Percentiles rank a stretch among this genome's conserved stretches.
Conservation (phyloP, 2,329 filamentous ascomycete genomes). For the Aspergillus tamarii region DNA sequence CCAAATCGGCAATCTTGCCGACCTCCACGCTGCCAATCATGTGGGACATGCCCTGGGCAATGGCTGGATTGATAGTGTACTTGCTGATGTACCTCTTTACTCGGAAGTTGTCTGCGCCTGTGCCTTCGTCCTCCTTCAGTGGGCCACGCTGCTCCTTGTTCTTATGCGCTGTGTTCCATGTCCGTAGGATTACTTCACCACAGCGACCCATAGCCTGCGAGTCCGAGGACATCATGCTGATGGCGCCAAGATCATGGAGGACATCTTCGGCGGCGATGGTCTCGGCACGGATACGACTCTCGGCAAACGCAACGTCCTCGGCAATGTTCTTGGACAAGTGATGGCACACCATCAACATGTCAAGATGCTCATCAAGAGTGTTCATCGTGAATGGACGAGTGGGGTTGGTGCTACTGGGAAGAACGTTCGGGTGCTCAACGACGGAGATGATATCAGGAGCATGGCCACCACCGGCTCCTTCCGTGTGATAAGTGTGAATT, state of each 20-base stretch:
- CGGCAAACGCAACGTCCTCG: conserved; percentile 93
- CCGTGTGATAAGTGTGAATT: conserved; percentile 96
- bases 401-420: conserved; percentile 89
- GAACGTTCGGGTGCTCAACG: conserved; percentile 83
- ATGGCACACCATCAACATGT: conserved; percentile 99
- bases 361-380: conserved; percentile 92
- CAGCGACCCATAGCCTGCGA: conserved; percentile 96
- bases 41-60: conserved; percentile 88
- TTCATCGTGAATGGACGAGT: conserved; percentile 89
- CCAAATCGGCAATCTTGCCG: conserved; percentile 86
- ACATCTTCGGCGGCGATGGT: conserved; percentile 97
- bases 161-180: conserved; percentile 97
- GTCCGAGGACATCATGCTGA: conserved; percentile 96
- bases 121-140: conserved; percentile 76
- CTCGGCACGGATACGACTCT: conserved; percentile 90
- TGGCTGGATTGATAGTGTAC: conserved; percentile 92
- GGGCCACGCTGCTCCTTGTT: conserved; percentile 84
- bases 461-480: conserved; percentile 92
- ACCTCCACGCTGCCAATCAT: conserved; percentile 84
- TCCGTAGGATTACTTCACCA: conserved; percentile 88
- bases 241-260: conserved; percentile 89
- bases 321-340: conserved; percentile 90
- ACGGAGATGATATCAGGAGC: conserved; percentile 95
- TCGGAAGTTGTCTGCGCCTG: conserved; percentile 83
- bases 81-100: conserved; percentile 94